A percentile compares a stretch with the other conserved stretches of the same genome.
Conservation (phyloP, 805 yeast genomes). For the Yueomyces sinensis region DNA sequence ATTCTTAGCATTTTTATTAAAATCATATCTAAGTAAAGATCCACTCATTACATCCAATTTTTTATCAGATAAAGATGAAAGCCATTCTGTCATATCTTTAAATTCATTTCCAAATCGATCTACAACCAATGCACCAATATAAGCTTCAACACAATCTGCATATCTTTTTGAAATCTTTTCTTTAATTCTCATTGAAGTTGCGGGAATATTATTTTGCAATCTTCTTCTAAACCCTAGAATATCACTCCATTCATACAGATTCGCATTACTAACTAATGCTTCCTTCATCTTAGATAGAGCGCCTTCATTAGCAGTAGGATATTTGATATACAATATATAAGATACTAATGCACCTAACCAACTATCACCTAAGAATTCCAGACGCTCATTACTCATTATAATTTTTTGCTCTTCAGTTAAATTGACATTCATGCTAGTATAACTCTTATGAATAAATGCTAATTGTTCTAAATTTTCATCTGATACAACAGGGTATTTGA, state of each 20-base stretch:
- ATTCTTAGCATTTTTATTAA: conserved; percentile 55
- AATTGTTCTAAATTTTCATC: conserved; percentile 9
- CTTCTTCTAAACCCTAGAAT: conserved; percentile 48
- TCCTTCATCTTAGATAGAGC: conserved; percentile 53
- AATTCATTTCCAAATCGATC: conserved; percentile 33
- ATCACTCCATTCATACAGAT: conserved; percentile 50
- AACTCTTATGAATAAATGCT: conserved; percentile 13
- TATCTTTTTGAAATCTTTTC: conserved; percentile 36
- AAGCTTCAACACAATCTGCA: conserved; percentile 87
- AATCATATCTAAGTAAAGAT: conserved; percentile 10
- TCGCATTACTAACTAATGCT: conserved; percentile 52
- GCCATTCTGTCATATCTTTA: conserved; percentile 37
- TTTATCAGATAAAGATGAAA: conserved; percentile 29
- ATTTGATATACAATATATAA: conserved; percentile 42
- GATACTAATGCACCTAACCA: conserved; percentile 57
- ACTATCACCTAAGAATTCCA: conserved; percentile 82
- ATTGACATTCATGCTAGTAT: conserved; percentile 8
- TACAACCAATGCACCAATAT: conserved; percentile 60
- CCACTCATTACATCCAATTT: conserved; percentile 5
- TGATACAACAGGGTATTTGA: conserved; percentile 11
- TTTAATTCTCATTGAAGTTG: conserved; percentile 32
- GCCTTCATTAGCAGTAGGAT: conserved; percentile 66
- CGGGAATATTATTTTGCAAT: conserved; percentile 36
- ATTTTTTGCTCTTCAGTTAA: conserved; percentile 7
- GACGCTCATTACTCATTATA: conserved; percentile 44